phyloP scores from a whole-genome alignment of 1,284 basidiomycete species.

The Austroboletus novae-zelandiae region DNA sequence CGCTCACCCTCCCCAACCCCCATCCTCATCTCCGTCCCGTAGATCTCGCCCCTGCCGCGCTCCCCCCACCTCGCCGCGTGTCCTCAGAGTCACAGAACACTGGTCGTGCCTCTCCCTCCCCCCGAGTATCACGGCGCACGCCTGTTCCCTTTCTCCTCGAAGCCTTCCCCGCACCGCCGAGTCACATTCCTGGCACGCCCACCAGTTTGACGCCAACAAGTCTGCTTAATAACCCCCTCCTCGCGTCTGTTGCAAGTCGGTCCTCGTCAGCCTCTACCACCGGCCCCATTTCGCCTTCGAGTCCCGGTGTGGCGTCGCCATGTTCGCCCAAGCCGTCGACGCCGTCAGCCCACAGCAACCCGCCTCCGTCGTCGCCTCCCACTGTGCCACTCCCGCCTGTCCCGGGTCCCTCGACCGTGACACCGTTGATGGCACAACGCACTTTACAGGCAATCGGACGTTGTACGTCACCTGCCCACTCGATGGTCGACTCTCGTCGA shows the following conservation, averaged over 20 bases:
- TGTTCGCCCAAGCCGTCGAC: constrained; percentile 13
- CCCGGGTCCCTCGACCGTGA: constrained; percentile 24
- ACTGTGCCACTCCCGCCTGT: constrained; percentile 31
- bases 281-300: background rate
- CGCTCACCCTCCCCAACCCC: constrained; percentile 16
- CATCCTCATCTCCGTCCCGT: constrained; percentile 7
- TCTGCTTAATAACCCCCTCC: constrained; percentile 11
- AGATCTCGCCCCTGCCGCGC: constrained; percentile 12
- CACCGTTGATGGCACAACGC: constrained; percentile 15
- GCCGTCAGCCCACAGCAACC: constrained; percentile 16
- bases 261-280: constrained; percentile 4
- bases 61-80: constrained; percentile 17
- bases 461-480: constrained; percentile 24
- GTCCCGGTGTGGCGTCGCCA: constrained; percentile 7
- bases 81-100: constrained; percentile 27
- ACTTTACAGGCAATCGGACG: constrained; percentile 12
- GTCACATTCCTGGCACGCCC: constrained; percentile 31
- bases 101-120: constrained; percentile 28
- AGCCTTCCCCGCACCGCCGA: constrained; percentile 31
- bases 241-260: constrained; percentile 12
- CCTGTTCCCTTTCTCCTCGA: constrained; percentile 32
- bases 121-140: constrained; percentile 31
- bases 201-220: constrained; percentile 3
- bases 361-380: constrained; percentile 32
- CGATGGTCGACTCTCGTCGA: constrained; percentile 13